Conservation (phyloP, 1,139 yeast genomes). For the Sugiyamaella novakii region DNA sequence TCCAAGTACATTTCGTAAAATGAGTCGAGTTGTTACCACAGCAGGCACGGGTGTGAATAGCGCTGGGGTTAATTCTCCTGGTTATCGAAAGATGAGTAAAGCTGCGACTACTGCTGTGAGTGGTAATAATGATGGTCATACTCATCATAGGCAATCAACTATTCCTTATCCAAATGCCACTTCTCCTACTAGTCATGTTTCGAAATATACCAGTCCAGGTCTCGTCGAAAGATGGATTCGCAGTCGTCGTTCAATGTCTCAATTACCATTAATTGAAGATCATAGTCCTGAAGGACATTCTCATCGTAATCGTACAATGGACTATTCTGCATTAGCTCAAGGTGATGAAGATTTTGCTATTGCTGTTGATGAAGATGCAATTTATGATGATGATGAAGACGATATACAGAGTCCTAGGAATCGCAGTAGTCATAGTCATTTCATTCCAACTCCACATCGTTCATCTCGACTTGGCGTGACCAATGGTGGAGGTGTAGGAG, state of each 20-base stretch:
- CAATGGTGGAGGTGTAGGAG: constrained; percentile 11
- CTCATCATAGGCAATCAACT: not conserved
- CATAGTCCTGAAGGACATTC: not conserved
- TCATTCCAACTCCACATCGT: constrained; percentile 10
- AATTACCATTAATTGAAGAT: constrained; percentile 21
- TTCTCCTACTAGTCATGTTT: not conserved
- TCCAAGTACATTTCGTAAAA: constrained; percentile 12
- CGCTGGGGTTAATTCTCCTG: not conserved
- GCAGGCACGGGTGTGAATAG: not conserved
- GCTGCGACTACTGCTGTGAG: not conserved
- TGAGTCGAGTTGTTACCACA: constrained; percentile 2
- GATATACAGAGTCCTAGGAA: constrained; percentile 1
- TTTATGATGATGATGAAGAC: constrained; percentile 14
- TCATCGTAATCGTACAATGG: constrained; percentile 8
- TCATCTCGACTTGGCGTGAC: constrained; percentile 4
- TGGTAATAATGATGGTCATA: not conserved
- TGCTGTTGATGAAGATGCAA: constrained; percentile 28
- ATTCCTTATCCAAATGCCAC: not conserved
- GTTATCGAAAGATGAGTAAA: constrained; percentile 1
- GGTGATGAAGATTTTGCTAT: constrained; percentile 30
- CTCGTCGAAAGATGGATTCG: constrained; percentile 32
- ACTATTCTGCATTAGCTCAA: constrained; percentile 20
- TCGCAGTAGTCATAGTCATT: constrained; percentile 8
- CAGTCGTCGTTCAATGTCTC: constrained; percentile 28
- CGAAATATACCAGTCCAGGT: constrained; percentile 22